phyloP scores from a whole-genome alignment of 202 grass and related monocot species.

The Hordeum pubiflorum region DNA sequence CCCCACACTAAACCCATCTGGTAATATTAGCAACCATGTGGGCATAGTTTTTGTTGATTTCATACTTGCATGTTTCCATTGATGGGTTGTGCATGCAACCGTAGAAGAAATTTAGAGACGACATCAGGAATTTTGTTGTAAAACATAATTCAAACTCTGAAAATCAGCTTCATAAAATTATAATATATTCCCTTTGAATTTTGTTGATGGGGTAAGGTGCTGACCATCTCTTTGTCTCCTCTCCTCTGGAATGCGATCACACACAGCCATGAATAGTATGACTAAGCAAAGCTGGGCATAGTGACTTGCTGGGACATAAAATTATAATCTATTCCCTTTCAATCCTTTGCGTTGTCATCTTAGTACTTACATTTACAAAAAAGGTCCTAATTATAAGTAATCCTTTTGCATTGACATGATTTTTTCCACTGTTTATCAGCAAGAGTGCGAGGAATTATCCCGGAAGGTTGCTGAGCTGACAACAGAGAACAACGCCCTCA shows the following conservation, averaged over 20 bases:
- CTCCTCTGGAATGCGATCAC: neutral
- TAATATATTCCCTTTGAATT: no score
- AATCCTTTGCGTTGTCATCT: neutral
- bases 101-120: neutral
- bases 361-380: neutral
- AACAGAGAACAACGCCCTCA: slow-evolving; percentile 59
- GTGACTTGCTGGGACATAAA: neutral
- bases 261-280: neutral
- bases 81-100: neutral
- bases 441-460: slow-evolving; percentile 82
- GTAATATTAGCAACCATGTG: neutral
- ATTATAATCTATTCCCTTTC: neutral
- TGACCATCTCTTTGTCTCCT: neutral
- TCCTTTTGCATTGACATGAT: neutral
- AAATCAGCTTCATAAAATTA: neutral
- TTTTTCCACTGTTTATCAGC: slow-evolving; percentile 36
- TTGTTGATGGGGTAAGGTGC: neutral
- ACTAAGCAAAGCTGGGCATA: neutral
- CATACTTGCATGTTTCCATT: neutral
- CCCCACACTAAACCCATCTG: neutral
- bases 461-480: slow-evolving; percentile 73
- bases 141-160: neutral
- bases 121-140: neutral
- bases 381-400: neutral
- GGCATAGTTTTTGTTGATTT: neutral